A percentile compares a stretch with the other conserved stretches of the same genome.
phyloP scores from a whole-genome alignment of 2,329 filamentous ascomycete species.

The Alternaria gansuensis region DNA sequence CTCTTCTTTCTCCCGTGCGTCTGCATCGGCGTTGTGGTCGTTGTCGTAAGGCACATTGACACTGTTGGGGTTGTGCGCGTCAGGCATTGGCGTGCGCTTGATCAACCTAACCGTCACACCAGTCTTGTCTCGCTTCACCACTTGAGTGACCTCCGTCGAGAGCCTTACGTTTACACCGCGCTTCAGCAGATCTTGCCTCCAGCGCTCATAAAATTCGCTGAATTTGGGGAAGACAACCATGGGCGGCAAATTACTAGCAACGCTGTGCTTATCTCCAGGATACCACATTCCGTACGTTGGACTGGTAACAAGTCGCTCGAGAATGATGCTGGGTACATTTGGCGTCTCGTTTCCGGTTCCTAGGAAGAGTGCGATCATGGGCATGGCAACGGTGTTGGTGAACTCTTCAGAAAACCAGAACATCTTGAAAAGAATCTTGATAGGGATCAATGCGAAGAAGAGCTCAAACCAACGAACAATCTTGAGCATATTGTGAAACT shows the following conservation, averaged over 20 bases:
- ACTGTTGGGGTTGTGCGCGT: slow-evolving; percentile 58
- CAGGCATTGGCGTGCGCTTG: slow-evolving; percentile 54
- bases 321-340: slow-evolving; percentile 73
- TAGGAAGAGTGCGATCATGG: slow-evolving; percentile 76
- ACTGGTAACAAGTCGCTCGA: slow-evolving; percentile 62
- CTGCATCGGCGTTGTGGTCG: slow-evolving; percentile 52
- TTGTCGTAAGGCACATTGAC: slow-evolving; percentile 53
- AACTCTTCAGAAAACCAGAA: slow-evolving; percentile 76
- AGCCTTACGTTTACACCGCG: slow-evolving; percentile 67
- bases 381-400: slow-evolving; percentile 73
- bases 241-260: slow-evolving; percentile 61
- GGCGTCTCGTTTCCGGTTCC: slow-evolving; percentile 79
- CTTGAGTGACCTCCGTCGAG: slow-evolving; percentile 64
- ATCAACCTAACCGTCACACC: slow-evolving; percentile 62
- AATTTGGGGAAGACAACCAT: slow-evolving; percentile 72
- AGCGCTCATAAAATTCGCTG: slow-evolving; percentile 67
- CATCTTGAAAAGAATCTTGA: slow-evolving; percentile 71
- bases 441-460: slow-evolving; percentile 66
- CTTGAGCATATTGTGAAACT: slow-evolving; percentile 64
- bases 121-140: slow-evolving; percentile 61
- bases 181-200: slow-evolving; percentile 62
- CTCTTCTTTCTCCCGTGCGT: slow-evolving; percentile 57
- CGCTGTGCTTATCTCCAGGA: slow-evolving; percentile 58
- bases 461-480: slow-evolving; percentile 69
- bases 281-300: slow-evolving; percentile 69